phyloP scores from a whole-genome alignment of 805 yeast species.

The Zygosaccharomyces gambellarensis region DNA sequence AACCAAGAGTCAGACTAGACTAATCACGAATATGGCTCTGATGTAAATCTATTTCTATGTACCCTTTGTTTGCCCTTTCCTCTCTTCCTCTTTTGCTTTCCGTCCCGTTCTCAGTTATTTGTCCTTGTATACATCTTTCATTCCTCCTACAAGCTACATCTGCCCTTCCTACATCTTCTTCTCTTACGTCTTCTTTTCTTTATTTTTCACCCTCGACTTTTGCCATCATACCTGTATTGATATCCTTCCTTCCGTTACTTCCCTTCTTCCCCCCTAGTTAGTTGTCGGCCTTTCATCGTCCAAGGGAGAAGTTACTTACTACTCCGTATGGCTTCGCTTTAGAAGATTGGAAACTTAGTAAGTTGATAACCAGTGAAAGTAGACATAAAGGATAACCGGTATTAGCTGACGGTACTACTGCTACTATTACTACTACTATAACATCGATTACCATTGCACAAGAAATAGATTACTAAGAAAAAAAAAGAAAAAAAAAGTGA shows the following conservation, averaged over 20 bases:
- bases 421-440: background rate
- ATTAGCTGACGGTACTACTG: background rate
- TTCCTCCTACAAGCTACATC: too few relatives aligned
- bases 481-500: too few relatives aligned
- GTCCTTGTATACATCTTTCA: background rate
- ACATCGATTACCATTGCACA: background rate
- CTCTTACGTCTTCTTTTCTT: background rate
- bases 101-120: background rate
- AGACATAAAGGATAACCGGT: background rate
- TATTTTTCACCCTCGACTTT: background rate
- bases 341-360: background rate
- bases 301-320: background rate
- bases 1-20: too few relatives aligned
- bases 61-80: too few relatives aligned
- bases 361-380: background rate
- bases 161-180: background rate
- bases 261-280: background rate
- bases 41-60: too few relatives aligned
- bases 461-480: too few relatives aligned
- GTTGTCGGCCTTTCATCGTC: background rate
- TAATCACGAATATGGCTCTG: too few relatives aligned
- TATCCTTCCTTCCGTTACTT: background rate
- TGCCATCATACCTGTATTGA: background rate
- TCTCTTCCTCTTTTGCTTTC: background rate
- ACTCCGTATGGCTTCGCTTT: background rate